Evolutionary conservation across 805 yeast species (phyloP), one percentile per base, ranked within the genome.

Genomic region (Grigorovia transvaalensis): DNA sequence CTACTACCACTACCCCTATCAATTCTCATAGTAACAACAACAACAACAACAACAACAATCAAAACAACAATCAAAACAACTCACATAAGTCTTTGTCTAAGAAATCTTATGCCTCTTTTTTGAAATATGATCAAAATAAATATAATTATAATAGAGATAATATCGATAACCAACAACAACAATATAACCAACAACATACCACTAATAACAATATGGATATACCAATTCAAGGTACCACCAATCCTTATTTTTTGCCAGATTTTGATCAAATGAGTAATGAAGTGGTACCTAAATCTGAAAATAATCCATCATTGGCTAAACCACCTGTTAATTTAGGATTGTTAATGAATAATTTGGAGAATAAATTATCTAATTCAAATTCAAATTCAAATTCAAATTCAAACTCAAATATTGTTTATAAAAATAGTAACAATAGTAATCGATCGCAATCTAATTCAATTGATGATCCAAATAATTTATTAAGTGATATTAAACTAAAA

Each of bases 211-310:
- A 6, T 23, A 23, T 23, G 27, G 6, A 23, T 3, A 23, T 42
- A 44, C n/a, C 45, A 13, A 29, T 20, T 17, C 50, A 48, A 42
- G 29, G 7, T 17, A 17, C 29, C 4, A 17, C 29, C 4, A 20
- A 33, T 44, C n/a, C 44, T 15, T 7, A 15, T n/a, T n/a, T 41
- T 33, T 15, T 33, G 19, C 15, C 38, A 2, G 40, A 42, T 18
- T 40, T n/a, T 20, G 47, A 43, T 20, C 27, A 17, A n/a, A 9
- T 40, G 13, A 45, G 44, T 7, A 54, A 54, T 29, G 66, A 64
- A 49, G 56, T 59, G 1, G 67, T 63, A 9, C 65, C 64, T 17
- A 57, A 51, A 46, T 63, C 67, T 7, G 53, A 52, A 19, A 56
- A 51, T 6, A 46, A 55, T 54, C 56, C 59, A 9, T 47, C 52